Percentiles rank a stretch among this genome's conserved stretches.
These are phyloP conservation scores for Cryphonectria naterciae DNA, from an alignment of 2,329 filamentous ascomycete genomes.

Conservation along the genomic window DNA sequence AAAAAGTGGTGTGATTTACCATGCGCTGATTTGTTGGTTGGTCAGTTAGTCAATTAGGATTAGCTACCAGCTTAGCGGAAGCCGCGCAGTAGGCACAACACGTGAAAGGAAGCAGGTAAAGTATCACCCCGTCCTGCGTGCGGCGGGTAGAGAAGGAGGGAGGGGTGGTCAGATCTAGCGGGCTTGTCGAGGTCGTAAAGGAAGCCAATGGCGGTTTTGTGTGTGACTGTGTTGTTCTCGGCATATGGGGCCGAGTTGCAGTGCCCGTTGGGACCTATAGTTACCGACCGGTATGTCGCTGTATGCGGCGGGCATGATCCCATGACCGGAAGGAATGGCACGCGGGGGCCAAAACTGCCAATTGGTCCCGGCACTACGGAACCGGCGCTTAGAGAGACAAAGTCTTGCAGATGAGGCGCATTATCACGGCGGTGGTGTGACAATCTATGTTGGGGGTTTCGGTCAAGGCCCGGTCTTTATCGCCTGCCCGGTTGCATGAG, in stretches of 20 bases:
- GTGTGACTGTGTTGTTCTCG: background rate
- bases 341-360: background rate
- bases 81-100: slow-evolving; percentile 19
- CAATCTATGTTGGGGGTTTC: background rate
- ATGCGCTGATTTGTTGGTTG: background rate
- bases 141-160: background rate
- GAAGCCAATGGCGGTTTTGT: background rate
- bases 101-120: background rate
- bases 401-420: background rate
- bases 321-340: background rate
- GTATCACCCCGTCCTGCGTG: background rate
- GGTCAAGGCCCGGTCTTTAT: background rate
- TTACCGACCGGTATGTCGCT: background rate
- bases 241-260: slow-evolving; percentile 9
- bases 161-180: background rate
- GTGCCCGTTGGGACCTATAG: background rate
- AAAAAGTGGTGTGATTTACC: background rate
- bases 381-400: background rate
- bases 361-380: slow-evolving; percentile 6
- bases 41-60: background rate
- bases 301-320: background rate
- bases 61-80: slow-evolving; percentile 20
- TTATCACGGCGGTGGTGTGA: slow-evolving; percentile 1
- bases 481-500: background rate
- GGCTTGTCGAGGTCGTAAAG: background rate